Base-by-base conservation (phyloP, 305 asterid species). In the Fraxinus floribunda region DNA sequence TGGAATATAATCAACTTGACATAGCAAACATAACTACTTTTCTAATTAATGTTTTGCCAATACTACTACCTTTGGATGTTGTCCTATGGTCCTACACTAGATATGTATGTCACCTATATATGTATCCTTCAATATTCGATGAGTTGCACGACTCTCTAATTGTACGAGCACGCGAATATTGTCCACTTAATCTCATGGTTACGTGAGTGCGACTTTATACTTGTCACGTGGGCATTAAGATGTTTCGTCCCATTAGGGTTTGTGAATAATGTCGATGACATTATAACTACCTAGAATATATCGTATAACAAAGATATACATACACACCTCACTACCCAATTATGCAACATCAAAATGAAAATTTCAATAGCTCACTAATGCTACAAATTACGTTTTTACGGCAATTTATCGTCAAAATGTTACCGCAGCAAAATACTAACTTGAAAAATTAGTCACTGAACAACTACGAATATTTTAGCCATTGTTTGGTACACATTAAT, bases 21-120 rank as follows among this genome's bases (percentile, higher is more conserved):
- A 38, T 46, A 85, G 75, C 75, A 13, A 68, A 82, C 44, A 38
- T 64, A 85, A 32, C 75, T 70, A 70, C 41, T 29, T 70, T 70
- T 29, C 39, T 70, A 70, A 11, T 32, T 70, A 70, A 70, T 70
- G 39, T 70, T 68, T 68, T 22, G 75, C 75, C 36, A 68, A 29
- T 26, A 26, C 18, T 70, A 2, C 39, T 30, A 32, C 39, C 75
- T 13, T 68, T 32, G 4, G 75, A 70, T 30, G 20, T 70, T 70
- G 39, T 30, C 75, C 41, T 15, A 70, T 32, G 75, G 75, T 70
- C 75, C 75, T 32, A 70, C 75, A 70, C 41, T 5, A 11, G 74
- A 29, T 66, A 66, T 26, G 73, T 24, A 64, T 64, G 74, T 26
- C 36, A 11, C 38, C 34, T 46, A 13, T 13, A 8, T 1, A 5